Conservation (phyloP, 257 asterid species). For the Verbascum thapsus region DNA sequence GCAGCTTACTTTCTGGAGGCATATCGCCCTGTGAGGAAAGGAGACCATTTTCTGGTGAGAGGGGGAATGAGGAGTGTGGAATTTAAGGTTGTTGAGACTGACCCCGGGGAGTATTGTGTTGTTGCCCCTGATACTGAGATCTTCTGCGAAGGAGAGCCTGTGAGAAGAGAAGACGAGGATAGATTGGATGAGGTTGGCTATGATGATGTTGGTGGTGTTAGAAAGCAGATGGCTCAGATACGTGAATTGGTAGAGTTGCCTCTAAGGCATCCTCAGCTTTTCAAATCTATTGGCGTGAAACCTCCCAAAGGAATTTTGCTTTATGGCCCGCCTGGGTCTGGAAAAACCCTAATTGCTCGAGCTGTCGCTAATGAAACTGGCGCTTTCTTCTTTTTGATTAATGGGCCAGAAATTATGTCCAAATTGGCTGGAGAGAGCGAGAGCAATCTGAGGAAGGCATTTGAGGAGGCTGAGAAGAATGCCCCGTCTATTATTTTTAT, state of each 20-base stretch:
- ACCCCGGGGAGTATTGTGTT: conserved; percentile 73
- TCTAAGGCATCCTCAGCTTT: conserved; percentile 71
- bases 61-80: conserved; percentile 81
- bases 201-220: conserved; percentile 77
- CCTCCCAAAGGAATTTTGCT: conserved; percentile 73
- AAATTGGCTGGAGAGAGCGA: conserved; percentile 70
- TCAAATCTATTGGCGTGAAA: conserved; percentile 73
- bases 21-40: conserved; percentile 67
- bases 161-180: conserved; percentile 66
- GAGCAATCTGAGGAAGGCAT: conserved; percentile 66
- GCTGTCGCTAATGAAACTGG: conserved; percentile 71
- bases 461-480: conserved; percentile 71
- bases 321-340: conserved; percentile 64
- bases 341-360: conserved; percentile 60
- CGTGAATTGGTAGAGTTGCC: conserved; percentile 76
- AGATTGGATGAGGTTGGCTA: conserved; percentile 71
- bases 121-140: conserved; percentile 77
- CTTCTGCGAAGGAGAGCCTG: conserved; percentile 73
- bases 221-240: conserved; percentile 78
- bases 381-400: conserved; percentile 60
- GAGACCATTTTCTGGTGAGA: conserved; percentile 66
- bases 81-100: conserved; percentile 64
- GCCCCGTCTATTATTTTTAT: conserved; percentile 62
- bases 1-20: conserved; percentile 73
- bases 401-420: conserved; percentile 69